Percentiles rank a stretch among this genome's conserved stretches.
These are phyloP conservation scores for Schizopora paradoxa DNA, from an alignment of 1,284 basidiomycete species.

Conservation along the genomic window DNA sequence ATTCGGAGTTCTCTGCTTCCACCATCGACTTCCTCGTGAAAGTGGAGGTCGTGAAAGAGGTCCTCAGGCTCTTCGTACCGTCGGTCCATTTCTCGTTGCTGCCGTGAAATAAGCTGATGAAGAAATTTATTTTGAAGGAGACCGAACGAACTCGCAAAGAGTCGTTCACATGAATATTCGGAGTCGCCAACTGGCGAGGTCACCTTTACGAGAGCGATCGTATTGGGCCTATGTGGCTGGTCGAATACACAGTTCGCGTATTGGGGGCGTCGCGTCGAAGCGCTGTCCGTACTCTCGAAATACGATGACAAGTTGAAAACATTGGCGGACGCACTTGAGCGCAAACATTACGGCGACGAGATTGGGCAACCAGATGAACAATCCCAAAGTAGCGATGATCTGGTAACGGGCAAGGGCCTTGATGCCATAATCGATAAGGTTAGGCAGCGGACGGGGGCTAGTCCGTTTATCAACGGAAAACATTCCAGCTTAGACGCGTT, in stretches of 20 bases:
- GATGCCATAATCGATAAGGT: constrained; percentile 45
- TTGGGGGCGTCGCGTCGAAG: constrained; percentile 45
- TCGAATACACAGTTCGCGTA: constrained; percentile 50
- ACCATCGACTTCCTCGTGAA: constrained; percentile 48
- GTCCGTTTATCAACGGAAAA: constrained; percentile 44
- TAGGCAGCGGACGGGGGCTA: constrained; percentile 42
- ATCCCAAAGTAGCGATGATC: too few species aligned
- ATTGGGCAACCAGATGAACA: constrained; percentile 17
- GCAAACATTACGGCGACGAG: constrained; percentile 30
- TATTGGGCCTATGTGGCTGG: constrained; percentile 43
- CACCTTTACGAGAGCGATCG: constrained; percentile 41
- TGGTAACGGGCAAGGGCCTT: constrained; percentile 42
- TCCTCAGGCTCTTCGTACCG: constrained; percentile 43
- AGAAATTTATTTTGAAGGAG: constrained; percentile 30
- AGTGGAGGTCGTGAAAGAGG: constrained; percentile 46
- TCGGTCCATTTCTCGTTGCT: constrained; percentile 27
- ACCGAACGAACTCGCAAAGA: constrained; percentile 48
- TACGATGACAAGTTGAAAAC: constrained; percentile 36
- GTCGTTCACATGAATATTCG: constrained; percentile 35
- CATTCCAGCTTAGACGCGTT: constrained; percentile 47
- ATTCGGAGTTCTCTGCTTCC: constrained; percentile 31
- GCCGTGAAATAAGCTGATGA: constrained; percentile 10
- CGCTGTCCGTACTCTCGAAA: constrained; percentile 38
- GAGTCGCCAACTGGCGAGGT: constrained; percentile 38
- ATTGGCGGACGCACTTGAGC: constrained; percentile 37